These are phyloP conservation scores for Didymellaceae sp. DNA, from an alignment of 2,329 filamentous ascomycete genomes.

Conservation along the genomic window DNA sequence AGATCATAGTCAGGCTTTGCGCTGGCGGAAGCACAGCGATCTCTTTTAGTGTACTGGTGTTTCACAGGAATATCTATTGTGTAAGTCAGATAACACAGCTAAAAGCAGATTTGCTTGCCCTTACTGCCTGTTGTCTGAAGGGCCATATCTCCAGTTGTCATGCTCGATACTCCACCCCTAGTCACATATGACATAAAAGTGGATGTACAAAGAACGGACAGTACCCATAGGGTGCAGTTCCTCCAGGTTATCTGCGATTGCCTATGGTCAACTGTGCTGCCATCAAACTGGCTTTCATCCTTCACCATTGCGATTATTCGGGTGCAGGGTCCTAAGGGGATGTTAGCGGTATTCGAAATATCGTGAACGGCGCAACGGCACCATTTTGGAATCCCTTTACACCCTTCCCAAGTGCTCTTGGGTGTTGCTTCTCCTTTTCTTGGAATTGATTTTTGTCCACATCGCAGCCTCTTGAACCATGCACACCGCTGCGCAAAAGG, in stretches of 20 bases:
- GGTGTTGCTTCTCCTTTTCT: constrained; percentile 29
- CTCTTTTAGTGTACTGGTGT: constrained; percentile 23
- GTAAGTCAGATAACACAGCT: not conserved
- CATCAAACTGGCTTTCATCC: constrained; percentile 26
- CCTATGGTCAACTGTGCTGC: constrained; percentile 8
- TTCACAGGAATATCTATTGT: constrained; percentile 8
- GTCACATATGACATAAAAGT: constrained; percentile 28
- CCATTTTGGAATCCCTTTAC: constrained; percentile 32
- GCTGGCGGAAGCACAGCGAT: constrained; percentile 31
- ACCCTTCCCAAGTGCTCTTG: constrained; percentile 28
- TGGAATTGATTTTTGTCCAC: constrained; percentile 22
- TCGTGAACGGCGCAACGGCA: constrained; percentile 10
- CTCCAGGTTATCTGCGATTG: constrained; percentile 3
- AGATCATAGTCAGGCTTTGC: constrained; percentile 37
- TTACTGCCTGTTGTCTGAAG: constrained; percentile 20
- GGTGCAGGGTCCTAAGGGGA: constrained; percentile 37
- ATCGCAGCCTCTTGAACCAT: constrained; percentile 21
- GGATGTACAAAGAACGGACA: constrained; percentile 37
- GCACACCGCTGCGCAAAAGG: constrained; percentile 20
- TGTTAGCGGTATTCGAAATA: constrained; percentile 19
- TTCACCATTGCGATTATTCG: constrained; percentile 28
- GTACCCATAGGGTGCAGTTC: constrained; percentile 32
- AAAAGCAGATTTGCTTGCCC: not conserved
- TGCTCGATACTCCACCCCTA: constrained; percentile 4
- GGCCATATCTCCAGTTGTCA: constrained; percentile 9